These are phyloP conservation scores for Phytophthora multivora DNA, from an alignment of 352 stramenopile genomes.

Conservation along the genomic window DNA sequence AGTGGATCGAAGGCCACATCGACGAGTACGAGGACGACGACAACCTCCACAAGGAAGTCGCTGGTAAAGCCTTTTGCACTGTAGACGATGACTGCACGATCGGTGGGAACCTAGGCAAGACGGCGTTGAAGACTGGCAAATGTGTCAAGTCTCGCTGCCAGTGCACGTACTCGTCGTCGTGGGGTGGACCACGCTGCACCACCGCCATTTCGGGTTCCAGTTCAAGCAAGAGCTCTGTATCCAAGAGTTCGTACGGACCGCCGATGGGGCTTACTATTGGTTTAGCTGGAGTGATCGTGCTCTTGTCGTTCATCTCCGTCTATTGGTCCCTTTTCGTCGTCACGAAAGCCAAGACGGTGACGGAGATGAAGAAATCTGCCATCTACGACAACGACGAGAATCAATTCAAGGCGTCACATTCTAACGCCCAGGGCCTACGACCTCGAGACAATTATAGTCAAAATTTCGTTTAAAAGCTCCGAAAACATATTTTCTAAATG, in stretches of 20 bases:
- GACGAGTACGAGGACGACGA: conserved; percentile 60
- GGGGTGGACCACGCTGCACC: conserved; percentile 64
- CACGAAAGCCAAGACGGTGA: conserved; percentile 13
- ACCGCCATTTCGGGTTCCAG: conserved; percentile 33
- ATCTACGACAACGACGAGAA: neutral
- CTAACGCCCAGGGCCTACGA: conserved; percentile 5
- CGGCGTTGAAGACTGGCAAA: conserved; percentile 44
- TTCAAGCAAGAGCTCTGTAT: conserved; percentile 6
- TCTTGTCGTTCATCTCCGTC: conserved; percentile 39
- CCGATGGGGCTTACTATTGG: conserved; percentile 39
- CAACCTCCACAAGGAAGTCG: conserved; percentile 46
- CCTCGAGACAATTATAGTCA: conserved; percentile 34
- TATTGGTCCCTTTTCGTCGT: conserved; percentile 27
- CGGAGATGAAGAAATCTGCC: conserved; percentile 20
- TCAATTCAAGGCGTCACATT: conserved; percentile 9
- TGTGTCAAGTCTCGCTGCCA: conserved; percentile 57
- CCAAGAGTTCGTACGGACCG: conserved; percentile 40
- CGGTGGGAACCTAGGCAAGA: conserved; percentile 34
- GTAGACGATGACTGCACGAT: conserved; percentile 61
- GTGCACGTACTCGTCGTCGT: conserved; percentile 47
- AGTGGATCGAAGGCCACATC: conserved; percentile 68
- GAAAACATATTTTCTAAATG: neutral
- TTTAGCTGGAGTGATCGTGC: conserved; percentile 31
- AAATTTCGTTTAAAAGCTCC: conserved; percentile 31
- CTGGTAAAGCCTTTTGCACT: conserved; percentile 47